phyloP scores from a whole-genome alignment of 805 yeast species.

The Candida vaughaniae region DNA sequence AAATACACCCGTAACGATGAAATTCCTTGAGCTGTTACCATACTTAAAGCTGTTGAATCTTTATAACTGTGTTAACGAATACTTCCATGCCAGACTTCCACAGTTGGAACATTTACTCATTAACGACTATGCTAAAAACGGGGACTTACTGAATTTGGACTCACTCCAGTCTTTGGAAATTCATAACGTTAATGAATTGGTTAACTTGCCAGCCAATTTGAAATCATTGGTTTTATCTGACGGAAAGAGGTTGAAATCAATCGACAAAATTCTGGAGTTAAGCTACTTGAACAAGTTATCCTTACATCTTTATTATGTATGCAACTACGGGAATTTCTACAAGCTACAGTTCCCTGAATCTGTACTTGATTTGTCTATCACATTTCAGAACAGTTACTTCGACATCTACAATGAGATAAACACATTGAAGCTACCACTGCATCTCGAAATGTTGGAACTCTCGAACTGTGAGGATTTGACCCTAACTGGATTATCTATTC shows the following conservation, averaged over 20 bases:
- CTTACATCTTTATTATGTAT: slow-evolving; percentile 2
- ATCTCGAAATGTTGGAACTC: slow-evolving; percentile 4
- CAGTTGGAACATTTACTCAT: slow-evolving; percentile 5
- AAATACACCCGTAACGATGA: background rate
- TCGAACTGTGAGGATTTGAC: slow-evolving; percentile 8
- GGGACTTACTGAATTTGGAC: slow-evolving; percentile 6
- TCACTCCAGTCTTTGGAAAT: slow-evolving; percentile 3
- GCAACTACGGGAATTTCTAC: slow-evolving; percentile 7
- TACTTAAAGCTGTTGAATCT: slow-evolving; percentile 4
- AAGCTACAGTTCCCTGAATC: slow-evolving; percentile 5
- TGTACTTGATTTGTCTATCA: slow-evolving; percentile 1
- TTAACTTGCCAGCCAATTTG: slow-evolving; percentile 5
- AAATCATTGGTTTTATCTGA: slow-evolving; percentile 6
- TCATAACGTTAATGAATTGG: slow-evolving; percentile 5
- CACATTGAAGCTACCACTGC: slow-evolving; percentile 3
- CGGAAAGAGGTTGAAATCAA: slow-evolving; percentile 4
- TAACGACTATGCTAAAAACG: slow-evolving; percentile 6
- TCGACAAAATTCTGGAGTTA: slow-evolving; percentile 2
- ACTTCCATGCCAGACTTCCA: slow-evolving; percentile 4
- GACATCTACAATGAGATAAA: slow-evolving; percentile 10
- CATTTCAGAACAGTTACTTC: slow-evolving; percentile 3
- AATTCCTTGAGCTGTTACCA: background rate
- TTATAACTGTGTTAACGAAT: slow-evolving; percentile 3
- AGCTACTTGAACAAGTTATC: slow-evolving; percentile 2
- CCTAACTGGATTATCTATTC: slow-evolving; percentile 4